phyloP scores from a whole-genome alignment of 2,329 filamentous ascomycete genomes.

The Aspergillus novoparasiticus region DNA sequence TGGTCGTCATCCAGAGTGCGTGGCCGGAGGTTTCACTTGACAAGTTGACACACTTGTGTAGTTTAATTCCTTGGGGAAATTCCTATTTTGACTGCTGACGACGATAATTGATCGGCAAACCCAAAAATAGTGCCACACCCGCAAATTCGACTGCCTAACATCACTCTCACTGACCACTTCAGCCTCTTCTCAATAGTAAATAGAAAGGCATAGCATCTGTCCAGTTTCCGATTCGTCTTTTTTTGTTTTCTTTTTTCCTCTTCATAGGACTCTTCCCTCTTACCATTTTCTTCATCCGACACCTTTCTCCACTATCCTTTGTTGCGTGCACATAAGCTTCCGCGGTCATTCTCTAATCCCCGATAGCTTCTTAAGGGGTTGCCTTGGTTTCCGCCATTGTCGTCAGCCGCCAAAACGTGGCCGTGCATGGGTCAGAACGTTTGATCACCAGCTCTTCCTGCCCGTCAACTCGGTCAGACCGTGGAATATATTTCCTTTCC shows the following conservation, averaged over 20 bases:
- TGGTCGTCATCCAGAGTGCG: background rate
- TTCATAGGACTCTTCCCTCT: background rate
- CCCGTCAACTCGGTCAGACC: background rate
- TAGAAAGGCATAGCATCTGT: no score
- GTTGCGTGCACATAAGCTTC: background rate
- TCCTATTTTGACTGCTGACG: background rate
- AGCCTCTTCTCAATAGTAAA: no score
- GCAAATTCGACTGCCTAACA: constrained; percentile 4
- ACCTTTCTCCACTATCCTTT: background rate
- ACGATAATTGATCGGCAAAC: constrained; percentile 4
- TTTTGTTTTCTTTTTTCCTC: background rate
- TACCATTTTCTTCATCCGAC: background rate
- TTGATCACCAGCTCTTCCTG: background rate
- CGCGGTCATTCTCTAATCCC: background rate
- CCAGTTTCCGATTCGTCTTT: background rate
- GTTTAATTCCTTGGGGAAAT: constrained; percentile 1
- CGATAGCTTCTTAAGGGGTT: background rate
- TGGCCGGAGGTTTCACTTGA: background rate
- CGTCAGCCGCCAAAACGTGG: constrained; percentile 12
- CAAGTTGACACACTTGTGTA: background rate
- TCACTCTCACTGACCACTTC: background rate
- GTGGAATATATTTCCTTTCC: constrained; percentile 6
- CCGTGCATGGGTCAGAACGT: constrained; percentile 9
- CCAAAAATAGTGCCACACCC: constrained; percentile 1
- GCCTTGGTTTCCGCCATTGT: constrained; percentile 4